Evolutionary conservation across 2,329 filamentous ascomycete species (phyloP).

Genomic region (Colletotrichum euphorbiae): DNA sequence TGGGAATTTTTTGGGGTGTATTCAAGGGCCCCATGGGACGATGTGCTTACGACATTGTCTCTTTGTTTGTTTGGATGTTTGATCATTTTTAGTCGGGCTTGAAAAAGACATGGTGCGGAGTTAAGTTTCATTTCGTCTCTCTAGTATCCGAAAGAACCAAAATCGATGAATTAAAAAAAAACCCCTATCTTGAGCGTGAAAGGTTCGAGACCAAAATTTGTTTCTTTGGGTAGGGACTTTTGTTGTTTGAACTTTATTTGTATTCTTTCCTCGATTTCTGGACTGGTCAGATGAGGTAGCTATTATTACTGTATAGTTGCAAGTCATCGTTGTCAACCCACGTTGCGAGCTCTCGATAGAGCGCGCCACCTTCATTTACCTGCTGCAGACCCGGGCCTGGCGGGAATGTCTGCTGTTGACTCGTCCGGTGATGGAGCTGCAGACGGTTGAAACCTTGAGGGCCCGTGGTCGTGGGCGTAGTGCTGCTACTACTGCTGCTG

Average conservation of each 20-base stretch:
- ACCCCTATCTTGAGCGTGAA: background rate
- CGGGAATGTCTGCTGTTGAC: slow-evolving; percentile 17
- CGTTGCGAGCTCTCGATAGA: slow-evolving; percentile 52
- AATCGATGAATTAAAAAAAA: background rate
- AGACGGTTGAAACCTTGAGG: background rate
- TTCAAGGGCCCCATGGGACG: slow-evolving; percentile 5
- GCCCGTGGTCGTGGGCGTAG: background rate
- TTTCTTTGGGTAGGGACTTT: background rate
- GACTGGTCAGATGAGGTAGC: slow-evolving; percentile 25
- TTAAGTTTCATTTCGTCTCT: slow-evolving; percentile 17
- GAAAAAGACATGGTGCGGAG: slow-evolving; percentile 39
- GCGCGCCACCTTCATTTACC: slow-evolving; percentile 47
- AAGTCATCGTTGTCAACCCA: slow-evolving; percentile 51
- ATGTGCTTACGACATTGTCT: slow-evolving; percentile 17
- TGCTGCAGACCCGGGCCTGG: slow-evolving; percentile 26
- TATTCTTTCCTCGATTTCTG: background rate
- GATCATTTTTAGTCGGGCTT: slow-evolving; percentile 12
- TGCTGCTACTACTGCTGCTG: slow-evolving; percentile 12
- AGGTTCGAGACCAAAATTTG: background rate
- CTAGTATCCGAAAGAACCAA: background rate
- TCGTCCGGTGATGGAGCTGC: background rate
- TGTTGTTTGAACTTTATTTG: background rate
- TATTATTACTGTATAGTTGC: slow-evolving; percentile 37
- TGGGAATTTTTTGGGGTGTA: background rate
- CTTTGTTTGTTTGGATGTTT: slow-evolving; percentile 17